Base-by-base conservation (phyloP, 805 yeast species). In the Barnettozyma sp. region DNA sequence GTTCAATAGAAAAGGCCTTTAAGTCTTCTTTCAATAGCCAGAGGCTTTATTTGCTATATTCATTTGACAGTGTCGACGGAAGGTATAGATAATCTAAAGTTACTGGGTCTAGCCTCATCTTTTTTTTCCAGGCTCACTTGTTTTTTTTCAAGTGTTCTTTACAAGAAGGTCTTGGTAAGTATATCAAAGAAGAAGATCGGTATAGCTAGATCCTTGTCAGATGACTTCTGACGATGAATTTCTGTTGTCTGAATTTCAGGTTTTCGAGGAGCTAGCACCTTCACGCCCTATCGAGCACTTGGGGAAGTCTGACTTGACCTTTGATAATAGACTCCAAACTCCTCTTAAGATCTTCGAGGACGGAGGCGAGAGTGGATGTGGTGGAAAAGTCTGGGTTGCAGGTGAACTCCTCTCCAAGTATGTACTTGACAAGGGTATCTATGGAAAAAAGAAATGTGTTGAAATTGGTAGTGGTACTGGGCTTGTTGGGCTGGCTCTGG, bases 381-480 rank as follows among this genome's bases (percentile, higher is more conserved):
- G 81, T n/a, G 81, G 81, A 4, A 68, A 71, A 39, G 59, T 74
- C 5, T 74, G 81, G 81, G 63, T 75, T 2, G 78, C 80, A 8
- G 81, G 80, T 13, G 75, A 73, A 36, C 55, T 73, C 30, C 55
- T 74, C 14, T 63, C 76, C 11, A 57, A 68, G 26, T 74, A 71
- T 40, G 41, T 71, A 7, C 34, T 63, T 2, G 61, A 58, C 28
- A 41, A 40, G 14, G 44, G 44, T 5, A 24, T 44, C 1, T 18
- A 34, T 5, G 43, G 42, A 9, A 42, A 49, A 27, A 49, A 44
- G 23, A 59, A 59, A 23, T 58, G 72, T 5, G 47, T 74, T 10
- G 81, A 74, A 43, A 53, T 74, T 13, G 81, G 81, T 0, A 63
- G 73, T 39, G 81, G 81, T 4, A 74, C 81, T 0, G 81, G 81